phyloP scores from a whole-genome alignment of 2,329 filamentous ascomycete species.

The Penicillium brevicompactum region DNA sequence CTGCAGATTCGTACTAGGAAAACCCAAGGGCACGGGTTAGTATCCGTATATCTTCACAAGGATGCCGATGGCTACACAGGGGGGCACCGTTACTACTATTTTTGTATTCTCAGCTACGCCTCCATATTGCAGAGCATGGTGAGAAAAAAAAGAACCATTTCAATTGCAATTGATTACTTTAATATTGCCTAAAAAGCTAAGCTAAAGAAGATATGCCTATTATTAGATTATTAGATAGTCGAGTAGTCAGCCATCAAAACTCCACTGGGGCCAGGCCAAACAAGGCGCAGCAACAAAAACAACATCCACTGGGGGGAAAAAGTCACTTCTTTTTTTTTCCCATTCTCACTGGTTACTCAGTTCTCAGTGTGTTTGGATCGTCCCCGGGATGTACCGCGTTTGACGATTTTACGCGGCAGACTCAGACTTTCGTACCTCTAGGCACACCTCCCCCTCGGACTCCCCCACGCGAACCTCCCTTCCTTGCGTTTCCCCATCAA shows the following conservation, averaged over 20 bases:
- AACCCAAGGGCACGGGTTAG: too few relatives aligned
- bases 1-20: too few relatives aligned
- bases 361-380: constrained; percentile 2
- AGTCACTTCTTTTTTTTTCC: constrained; percentile 7
- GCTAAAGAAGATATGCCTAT: neutral
- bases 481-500: neutral
- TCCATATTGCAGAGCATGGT: too few relatives aligned
- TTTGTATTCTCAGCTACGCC: neutral
- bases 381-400: constrained; percentile 7
- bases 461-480: neutral
- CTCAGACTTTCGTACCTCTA: constrained; percentile 2
- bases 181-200: neutral
- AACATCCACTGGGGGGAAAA: neutral
- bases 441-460: constrained; percentile 1
- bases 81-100: too few relatives aligned
- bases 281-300: constrained; percentile 26
- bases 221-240: constrained; percentile 14
- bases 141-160: neutral
- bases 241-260: constrained; percentile 17
- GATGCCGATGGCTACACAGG: too few relatives aligned
- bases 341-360: constrained; percentile 14
- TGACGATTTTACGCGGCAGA: constrained; percentile 3
- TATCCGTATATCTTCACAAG: too few relatives aligned
- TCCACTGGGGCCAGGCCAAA: constrained; percentile 25
- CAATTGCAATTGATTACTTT: neutral